Conservation (phyloP, 2,329 filamentous ascomycete genomes). For the Zymoseptoria passerinii region DNA sequence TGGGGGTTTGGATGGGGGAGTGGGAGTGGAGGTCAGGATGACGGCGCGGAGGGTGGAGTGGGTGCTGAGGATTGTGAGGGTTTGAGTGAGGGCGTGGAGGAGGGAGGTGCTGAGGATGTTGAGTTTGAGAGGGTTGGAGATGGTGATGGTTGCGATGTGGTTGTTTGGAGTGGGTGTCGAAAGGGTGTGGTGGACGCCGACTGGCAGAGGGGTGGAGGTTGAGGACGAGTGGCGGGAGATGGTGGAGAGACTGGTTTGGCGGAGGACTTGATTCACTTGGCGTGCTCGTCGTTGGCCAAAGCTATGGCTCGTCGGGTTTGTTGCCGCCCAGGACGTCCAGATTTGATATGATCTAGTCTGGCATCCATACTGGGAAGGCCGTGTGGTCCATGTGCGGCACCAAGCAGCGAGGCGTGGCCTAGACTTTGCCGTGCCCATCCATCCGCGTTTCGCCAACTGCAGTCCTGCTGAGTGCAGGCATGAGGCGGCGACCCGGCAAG, state of each 20-base stretch:
- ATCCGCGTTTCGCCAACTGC: background rate
- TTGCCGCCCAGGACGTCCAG: background rate
- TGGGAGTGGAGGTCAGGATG: slow-evolving; percentile 18
- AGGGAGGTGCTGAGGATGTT: slow-evolving; percentile 21
- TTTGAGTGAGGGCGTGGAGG: slow-evolving; percentile 13
- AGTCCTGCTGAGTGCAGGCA: background rate
- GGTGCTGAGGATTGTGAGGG: slow-evolving; percentile 10
- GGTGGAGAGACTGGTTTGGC: background rate
- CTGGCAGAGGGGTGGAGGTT: background rate
- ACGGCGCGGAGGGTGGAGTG: slow-evolving; percentile 17
- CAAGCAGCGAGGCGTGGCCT: background rate
- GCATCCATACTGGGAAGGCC: background rate
- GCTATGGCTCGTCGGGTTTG: background rate
- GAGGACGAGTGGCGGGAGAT: background rate
- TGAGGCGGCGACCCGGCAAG: background rate
- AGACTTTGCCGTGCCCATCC: background rate
- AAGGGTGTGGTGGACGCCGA: background rate
- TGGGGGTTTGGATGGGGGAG: slow-evolving; percentile 16
- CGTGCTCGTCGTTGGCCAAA: background rate
- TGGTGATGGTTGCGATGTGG: slow-evolving; percentile 17
- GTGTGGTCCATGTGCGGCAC: background rate
- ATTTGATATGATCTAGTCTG: background rate
- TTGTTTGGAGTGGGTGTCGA: background rate
- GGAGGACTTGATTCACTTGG: background rate
- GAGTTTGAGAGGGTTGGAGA: slow-evolving; percentile 23